Base-by-base conservation (phyloP, 2,329 filamentous ascomycete species). In the Paramyrothecium sp. region DNA sequence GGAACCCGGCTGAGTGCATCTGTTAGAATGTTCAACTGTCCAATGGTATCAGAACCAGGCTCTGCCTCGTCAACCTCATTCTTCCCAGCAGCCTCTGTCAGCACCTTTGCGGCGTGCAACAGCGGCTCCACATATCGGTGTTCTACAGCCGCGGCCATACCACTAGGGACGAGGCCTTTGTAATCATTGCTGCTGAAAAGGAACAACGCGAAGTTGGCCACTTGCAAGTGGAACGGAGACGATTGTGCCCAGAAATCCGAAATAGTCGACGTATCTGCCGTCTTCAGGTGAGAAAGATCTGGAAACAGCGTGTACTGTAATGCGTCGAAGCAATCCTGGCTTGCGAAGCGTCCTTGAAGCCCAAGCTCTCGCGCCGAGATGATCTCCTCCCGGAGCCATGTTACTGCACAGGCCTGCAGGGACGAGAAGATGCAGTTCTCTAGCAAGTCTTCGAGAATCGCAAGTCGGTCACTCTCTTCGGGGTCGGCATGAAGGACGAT, bases 401-500 rank as follows among this genome's bases (percentile, higher is more conserved):
- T 78, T 4, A 89, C 78, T 1, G 85, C 86, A 47, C 83, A 85
- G 10, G 83, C 86, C 67, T 87, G 87, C 41, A 89, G 75, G 1
- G 81, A 78, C 2, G 84, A 78, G 63, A 86, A 88, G 62, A 84
- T 80, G 75, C 86, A 88, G 67, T 88, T 86, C 69, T 88, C 85
- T 13, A 89, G 72, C 13, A 88, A 77, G 65, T 89, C 86, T 54
- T 86, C 82, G 10, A 89, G 77, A 60, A 89, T 89, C 26, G 79
- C 77, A 17, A 89, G 73, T 5, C 85, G 78, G 65, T 83, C 79
- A 3, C 81, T 78, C 58, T 86, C 83, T 23, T 84, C 79, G 0
- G 86, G 84, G 60, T 88, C 80, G 2, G 82, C 75, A 63, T 88
- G 86, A 38, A 86, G 75, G 16, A 85, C 72, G 2, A 71, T 67